Evolutionary conservation across 108 stramenopile genomes (phyloP), one percentile per base, ranked within the genome.

Genomic region (Phaeodactylum tricornutum): DNA sequence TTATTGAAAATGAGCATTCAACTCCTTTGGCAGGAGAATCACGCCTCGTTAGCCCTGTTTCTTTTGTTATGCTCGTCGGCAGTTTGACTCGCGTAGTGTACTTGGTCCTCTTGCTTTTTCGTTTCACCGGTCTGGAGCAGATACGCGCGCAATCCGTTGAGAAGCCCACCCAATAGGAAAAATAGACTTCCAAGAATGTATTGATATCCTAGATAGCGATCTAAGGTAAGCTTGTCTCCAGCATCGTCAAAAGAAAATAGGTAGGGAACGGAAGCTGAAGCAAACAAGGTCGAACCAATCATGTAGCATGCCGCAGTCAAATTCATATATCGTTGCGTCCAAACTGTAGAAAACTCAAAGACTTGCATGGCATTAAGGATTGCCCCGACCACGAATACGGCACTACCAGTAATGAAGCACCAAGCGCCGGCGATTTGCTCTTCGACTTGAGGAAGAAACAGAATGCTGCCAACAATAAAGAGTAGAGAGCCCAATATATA

Each of bases 241-340:
- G 5, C 14, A 20, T 41, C 39, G 4, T 46, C 22, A 46, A 24
- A 7, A 16, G 7, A 16, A 11, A 11, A 42, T 26, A 46, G 4
- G 45, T 46, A 46, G 21, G 45, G 45, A 3, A 24, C 45, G 24
- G 45, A 46, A 5, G 8, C 45, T 14, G 21, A n/a, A 12, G 4
- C 4, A 24, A 46, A 46, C 24, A 46, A 4, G 21, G 45, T 46
- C 9, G 45, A 46, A n/a, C 45, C 45, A 46, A 46, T 46, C 45
- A 46, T 26, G 20, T 46, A 7, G 21, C 5, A 7, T 5, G 14
- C 45, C 24, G 45, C 45, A 3, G 45, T 46, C 24, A 46, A 27
- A 46, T 46, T 46, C 24, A 26, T 26, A n/a, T 20, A 46, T 14
- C 23, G 45, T 3, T 22, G 24, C 21, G 22, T 9, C 22, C 3